These are phyloP conservation scores for Pezicula rhizophila DNA, from an alignment of 2,329 filamentous ascomycete species.

Conservation along the genomic window DNA sequence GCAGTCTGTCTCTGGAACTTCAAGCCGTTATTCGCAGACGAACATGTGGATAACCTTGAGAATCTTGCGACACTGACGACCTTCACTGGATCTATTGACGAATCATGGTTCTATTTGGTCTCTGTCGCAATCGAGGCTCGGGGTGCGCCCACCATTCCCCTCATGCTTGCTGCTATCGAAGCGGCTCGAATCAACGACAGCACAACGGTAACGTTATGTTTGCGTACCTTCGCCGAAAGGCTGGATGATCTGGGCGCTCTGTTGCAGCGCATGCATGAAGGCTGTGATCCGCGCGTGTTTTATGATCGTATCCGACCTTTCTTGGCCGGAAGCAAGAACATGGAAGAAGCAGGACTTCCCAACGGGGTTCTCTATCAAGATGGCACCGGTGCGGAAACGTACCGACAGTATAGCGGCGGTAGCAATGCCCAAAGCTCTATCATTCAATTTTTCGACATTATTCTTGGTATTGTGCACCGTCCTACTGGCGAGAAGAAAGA, in stretches of 20 bases:
- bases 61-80: constrained; percentile 85
- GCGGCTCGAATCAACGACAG: constrained; percentile 69
- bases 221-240: constrained; percentile 79
- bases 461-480: constrained; percentile 81
- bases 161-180: constrained; percentile 83
- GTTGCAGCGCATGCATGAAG: constrained; percentile 87
- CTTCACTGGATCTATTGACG: constrained; percentile 89
- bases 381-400: constrained; percentile 58
- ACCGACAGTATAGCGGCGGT: constrained; percentile 83
- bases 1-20: constrained; percentile 95
- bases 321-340: constrained; percentile 94
- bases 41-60: constrained; percentile 74
- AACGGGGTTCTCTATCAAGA: constrained; percentile 84
- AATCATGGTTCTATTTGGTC: constrained; percentile 98
- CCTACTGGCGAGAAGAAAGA: constrained; percentile 71
- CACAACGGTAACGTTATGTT: constrained; percentile 64
- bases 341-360: constrained; percentile 87
- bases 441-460: constrained; percentile 95
- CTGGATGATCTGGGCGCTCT: constrained; percentile 77
- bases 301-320: constrained; percentile 96
- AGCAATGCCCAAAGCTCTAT: constrained; percentile 96
- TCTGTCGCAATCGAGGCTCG: constrained; percentile 94
- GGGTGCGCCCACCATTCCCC: constrained; percentile 76
- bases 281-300: constrained; percentile 89
- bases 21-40: constrained; percentile 80